phyloP scores from a whole-genome alignment of 768 basidiomycete species.

The Serendipita sp. region DNA sequence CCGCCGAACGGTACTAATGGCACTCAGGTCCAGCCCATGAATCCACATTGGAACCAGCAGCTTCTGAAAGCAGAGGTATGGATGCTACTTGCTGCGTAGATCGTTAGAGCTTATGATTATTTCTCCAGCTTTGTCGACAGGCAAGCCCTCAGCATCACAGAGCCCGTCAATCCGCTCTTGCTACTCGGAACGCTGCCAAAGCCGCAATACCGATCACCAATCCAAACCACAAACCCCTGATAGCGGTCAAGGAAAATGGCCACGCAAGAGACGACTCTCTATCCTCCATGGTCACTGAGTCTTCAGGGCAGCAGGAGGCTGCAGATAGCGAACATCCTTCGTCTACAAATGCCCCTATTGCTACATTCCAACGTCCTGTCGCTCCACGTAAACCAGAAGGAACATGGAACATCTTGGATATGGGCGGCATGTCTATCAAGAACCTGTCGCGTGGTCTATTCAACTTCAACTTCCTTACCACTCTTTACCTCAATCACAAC shows the following conservation, averaged over 20 bases:
- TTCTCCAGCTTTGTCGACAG: constrained; percentile 55
- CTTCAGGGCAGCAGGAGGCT: constrained; percentile 6
- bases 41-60: constrained; percentile 85
- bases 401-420: constrained; percentile 82
- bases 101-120: constrained; percentile 11
- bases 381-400: constrained; percentile 50
- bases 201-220: constrained; percentile 84
- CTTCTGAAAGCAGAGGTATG: constrained; percentile 81
- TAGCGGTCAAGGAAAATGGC: constrained; percentile 20
- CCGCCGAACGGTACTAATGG: constrained; percentile 11
- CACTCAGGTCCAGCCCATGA: constrained; percentile 22
- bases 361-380: constrained; percentile 48
- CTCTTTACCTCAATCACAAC: constrained; percentile 95
- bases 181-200: constrained; percentile 71
- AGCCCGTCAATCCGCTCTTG: constrained; percentile 88
- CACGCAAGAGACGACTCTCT: constrained; percentile 16
- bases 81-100: constrained; percentile 13
- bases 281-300: constrained; percentile 20
- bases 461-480: constrained; percentile 32
- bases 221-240: constrained; percentile 52
- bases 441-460: constrained; percentile 51
- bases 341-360: constrained; percentile 56
- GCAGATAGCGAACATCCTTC: constrained; percentile 38
- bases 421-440: constrained; percentile 91
- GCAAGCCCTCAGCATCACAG: constrained; percentile 85